Evolutionary conservation across 768 basidiomycete genomes (phyloP), one percentile per base, ranked within the genome.

Genomic region (Amanita molliuscula): DNA sequence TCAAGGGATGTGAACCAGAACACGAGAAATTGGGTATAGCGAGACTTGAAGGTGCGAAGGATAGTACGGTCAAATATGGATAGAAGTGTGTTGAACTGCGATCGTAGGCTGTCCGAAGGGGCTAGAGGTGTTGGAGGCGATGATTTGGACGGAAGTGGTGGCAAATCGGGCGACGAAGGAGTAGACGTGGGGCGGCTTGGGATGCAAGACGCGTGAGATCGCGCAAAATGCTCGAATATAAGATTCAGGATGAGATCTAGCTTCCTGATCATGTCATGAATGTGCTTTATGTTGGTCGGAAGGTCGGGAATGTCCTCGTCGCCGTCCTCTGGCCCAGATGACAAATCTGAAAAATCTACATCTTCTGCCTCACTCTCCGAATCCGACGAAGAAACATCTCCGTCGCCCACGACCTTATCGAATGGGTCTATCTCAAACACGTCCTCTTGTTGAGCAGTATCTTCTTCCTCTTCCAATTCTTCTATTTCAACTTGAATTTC

Each of bases 401-500:
- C 87, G 56, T 90, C 84, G n/a, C 84, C 87, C 21, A 91, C 66
- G 25, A 84, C 68, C n/a, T 74, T 75, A 55, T 94, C 91, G 55
- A 95, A 91, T 1, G 89, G 88, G 65, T 96, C 92, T 18, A 88
- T 63, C 41, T 88, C 81, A 56, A 86, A 88, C 15, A 86, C 50
- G 15, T 50, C 49, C 13, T 71, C 75, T n/a, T 73, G 72, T 26
- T 81, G 80, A 53, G 69, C 72, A 3, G 70, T 63, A 6, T 79
- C 64, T 15, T 75, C 77, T 11, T 75, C 71, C 3, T 86, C 86
- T 58, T 95, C 93, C 3, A 94, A 69, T 56, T 96, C 91, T 61
- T 97, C 94, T 3, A 92, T 61, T 59, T 94, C 92, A n/a, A 91
- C 86, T 61, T 96, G 94, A 28, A 99, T 93, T 66, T 99, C 95